These are phyloP conservation scores for Lentinula boryana DNA, from an alignment of 768 basidiomycete species.

Conservation along the genomic window DNA sequence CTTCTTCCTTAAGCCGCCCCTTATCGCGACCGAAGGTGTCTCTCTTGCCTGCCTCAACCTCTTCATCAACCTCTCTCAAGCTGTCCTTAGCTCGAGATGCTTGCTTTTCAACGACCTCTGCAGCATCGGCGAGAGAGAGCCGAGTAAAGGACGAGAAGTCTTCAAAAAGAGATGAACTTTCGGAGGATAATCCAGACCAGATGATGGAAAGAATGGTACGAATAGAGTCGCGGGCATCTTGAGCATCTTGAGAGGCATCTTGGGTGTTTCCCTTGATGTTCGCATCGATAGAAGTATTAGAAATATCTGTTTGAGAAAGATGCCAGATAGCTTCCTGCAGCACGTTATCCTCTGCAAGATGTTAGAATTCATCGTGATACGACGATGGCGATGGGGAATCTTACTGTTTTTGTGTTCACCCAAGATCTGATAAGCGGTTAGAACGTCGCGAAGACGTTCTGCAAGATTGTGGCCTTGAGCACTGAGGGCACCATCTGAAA, in stretches of 20 bases:
- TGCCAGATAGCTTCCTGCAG: constrained; percentile 66
- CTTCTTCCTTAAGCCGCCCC: constrained; percentile 40
- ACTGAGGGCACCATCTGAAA: constrained; percentile 48
- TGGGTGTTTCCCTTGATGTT: constrained; percentile 25
- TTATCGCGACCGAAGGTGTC: constrained; percentile 51
- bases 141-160: constrained; percentile 65
- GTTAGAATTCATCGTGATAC: not conserved
- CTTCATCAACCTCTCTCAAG: constrained; percentile 49
- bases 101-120: constrained; percentile 48
- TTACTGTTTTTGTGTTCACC: constrained; percentile 53
- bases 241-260: constrained; percentile 43
- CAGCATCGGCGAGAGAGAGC: constrained; percentile 59
- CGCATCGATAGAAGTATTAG: constrained; percentile 25
- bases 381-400: not conserved
- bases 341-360: constrained; percentile 48
- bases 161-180: constrained; percentile 46
- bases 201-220: constrained; percentile 45
- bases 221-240: constrained; percentile 43
- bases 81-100: constrained; percentile 47
- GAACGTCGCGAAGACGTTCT: constrained; percentile 39
- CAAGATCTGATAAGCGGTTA: constrained; percentile 54
- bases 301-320: constrained; percentile 48
- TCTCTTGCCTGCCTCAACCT: constrained; percentile 56
- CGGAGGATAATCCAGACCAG: constrained; percentile 47
- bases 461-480: constrained; percentile 49